Evolutionary conservation across 257 asterid species (phyloP).

Genomic region (Solanum tarapatanum): DNA sequence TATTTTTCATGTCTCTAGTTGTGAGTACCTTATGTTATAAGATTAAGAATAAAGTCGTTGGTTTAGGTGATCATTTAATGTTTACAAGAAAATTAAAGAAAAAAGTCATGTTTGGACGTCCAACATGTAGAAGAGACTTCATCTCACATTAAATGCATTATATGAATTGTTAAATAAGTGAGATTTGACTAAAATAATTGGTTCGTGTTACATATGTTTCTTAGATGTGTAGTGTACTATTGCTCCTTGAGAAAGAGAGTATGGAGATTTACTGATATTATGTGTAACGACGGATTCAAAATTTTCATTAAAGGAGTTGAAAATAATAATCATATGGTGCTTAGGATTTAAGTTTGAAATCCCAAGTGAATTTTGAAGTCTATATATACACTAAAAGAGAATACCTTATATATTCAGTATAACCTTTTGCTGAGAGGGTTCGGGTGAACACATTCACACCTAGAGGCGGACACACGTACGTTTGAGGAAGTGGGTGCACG

Average conservation of each 20-base stretch:
- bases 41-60: background rate
- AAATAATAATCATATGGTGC: no score
- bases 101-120: background rate
- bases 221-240: background rate
- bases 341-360: background rate
- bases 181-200: background rate
- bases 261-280: background rate
- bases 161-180: background rate
- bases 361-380: background rate
- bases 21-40: background rate
- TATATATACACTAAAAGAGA: no score
- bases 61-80: background rate
- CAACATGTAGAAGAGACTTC: background rate
- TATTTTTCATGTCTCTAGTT: background rate
- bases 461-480: background rate
- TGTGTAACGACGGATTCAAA: accelerated
- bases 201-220: background rate
- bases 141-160: background rate
- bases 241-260: background rate
- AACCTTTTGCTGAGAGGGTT: no score
- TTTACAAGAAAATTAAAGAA: background rate
- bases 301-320: no score
- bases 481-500: no score
- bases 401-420: no score
- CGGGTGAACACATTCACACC: no score